Conservation (phyloP, 1,284 basidiomycete genomes). For the Papiliotrema flavescens region DNA sequence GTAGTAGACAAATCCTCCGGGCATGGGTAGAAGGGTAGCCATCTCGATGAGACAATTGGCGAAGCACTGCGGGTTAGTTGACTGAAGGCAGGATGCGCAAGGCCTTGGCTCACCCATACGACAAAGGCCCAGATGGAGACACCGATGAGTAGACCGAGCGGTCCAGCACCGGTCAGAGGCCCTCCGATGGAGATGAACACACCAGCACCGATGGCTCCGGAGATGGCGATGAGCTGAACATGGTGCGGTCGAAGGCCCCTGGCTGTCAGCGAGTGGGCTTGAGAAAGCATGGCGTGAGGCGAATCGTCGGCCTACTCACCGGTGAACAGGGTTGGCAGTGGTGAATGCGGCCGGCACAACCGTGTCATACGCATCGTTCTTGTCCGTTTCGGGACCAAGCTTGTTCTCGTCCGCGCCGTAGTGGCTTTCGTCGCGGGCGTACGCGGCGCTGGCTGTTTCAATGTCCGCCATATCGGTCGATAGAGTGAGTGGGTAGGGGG, state of each 20-base stretch:
- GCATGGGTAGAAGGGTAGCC: constrained; percentile 46
- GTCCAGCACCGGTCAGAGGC: constrained; percentile 46
- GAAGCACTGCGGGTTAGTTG: constrained; percentile 1
- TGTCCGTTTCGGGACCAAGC: no score
- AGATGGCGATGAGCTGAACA: background rate
- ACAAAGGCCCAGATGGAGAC: background rate
- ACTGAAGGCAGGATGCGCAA: no score
- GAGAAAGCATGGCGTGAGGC: background rate
- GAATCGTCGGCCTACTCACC: background rate
- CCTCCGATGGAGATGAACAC: constrained; percentile 18
- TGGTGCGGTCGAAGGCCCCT: background rate
- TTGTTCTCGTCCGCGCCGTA: no score
- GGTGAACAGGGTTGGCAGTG: background rate
- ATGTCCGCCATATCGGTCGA: no score
- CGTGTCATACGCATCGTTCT: background rate
- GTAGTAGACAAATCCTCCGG: constrained; percentile 48
- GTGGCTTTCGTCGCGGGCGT: no score
- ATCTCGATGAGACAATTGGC: constrained; percentile 46
- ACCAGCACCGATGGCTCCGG: constrained; percentile 60
- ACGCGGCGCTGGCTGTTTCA: no score
- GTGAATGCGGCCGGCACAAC: background rate
- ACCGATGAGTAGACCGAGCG: constrained; percentile 31
- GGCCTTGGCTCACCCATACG: background rate
- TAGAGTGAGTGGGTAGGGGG: no score
- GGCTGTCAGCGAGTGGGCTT: background rate